These are phyloP conservation scores for Nasturtium officinale DNA, from an alignment of 345 rosid genomes.

Conservation along the genomic window DNA sequence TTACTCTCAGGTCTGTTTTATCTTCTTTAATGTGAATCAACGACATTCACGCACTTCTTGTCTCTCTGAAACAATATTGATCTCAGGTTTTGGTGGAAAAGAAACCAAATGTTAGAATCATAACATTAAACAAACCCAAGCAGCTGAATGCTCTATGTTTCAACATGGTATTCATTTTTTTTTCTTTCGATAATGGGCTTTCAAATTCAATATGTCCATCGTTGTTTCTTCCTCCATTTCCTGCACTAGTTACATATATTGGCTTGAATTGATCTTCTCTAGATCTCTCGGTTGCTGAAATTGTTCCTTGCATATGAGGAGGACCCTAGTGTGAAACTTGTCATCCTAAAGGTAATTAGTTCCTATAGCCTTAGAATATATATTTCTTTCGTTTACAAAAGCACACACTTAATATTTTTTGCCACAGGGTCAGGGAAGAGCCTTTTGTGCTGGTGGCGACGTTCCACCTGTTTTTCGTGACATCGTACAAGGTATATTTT, in stretches of 20 bases:
- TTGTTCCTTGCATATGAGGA: conserved; percentile 62
- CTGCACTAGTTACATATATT: conserved; percentile 1
- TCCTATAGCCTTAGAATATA: background rate
- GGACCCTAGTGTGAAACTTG: conserved; percentile 61
- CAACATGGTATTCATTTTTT: conserved; percentile 67
- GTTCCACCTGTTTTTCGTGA: conserved; percentile 59
- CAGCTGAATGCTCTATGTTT: conserved; percentile 69
- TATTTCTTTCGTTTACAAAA: background rate
- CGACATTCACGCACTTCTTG: background rate
- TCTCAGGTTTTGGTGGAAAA: conserved; percentile 67
- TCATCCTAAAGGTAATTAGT: conserved; percentile 70
- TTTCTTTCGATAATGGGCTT: too few species aligned
- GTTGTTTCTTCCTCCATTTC: background rate
- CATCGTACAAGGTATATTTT: conserved; percentile 32
- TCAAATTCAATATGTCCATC: background rate
- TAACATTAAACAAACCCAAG: conserved; percentile 70
- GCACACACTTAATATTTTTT: background rate
- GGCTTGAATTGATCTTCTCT: conserved; percentile 12
- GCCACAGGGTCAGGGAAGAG: conserved; percentile 74
- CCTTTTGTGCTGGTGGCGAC: conserved; percentile 88
- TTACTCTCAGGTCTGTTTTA: conserved; percentile 14
- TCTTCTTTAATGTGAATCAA: background rate
- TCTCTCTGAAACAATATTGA: conserved; percentile 13
- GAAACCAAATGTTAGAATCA: conserved; percentile 50
- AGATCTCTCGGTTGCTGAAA: conserved; percentile 62